Evolutionary conservation across 1,284 basidiomycete species (phyloP), one percentile per base, ranked within the genome.

Genomic region (Erythrobasidium hasegawianum): DNA sequence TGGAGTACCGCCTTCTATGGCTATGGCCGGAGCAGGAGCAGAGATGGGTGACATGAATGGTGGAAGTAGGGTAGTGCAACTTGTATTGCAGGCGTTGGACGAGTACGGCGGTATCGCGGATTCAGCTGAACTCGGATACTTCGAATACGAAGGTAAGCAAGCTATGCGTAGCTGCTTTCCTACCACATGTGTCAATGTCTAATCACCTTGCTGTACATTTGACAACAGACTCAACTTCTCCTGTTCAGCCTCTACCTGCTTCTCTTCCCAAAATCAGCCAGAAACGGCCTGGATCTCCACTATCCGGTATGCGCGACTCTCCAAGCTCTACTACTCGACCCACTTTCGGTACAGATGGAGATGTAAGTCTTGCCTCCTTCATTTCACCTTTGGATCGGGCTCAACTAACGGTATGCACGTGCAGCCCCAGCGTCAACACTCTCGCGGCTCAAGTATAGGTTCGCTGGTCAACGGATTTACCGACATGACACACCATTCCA

Each of bases 391-490:
- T 8, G n/a, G n/a, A 5, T 24, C 43, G 43, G 16, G 7, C 14
- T n/a, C 43, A 24, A 14, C 53, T 20, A 53, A 55, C 38, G 27
- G 41, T 38, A 39, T 53, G 16, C 38, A 52, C 10, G 38, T 38
- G 20, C 40, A 41, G 50, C 52, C 24, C 9, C 41, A 57, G 40
- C 49, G 59, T 43, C 49, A 45, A 11, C 62, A 65, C 54, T 65
- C 62, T 8, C 41, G 62, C 29, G 49, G 49, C 20, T 58, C 62
- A 27, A 57, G 53, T n/a, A 65, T 65, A n/a, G 45, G 55, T 20
- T 65, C 62, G 11, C 62, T 65, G 1, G 62, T 65, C 56, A 65
- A 65, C 29, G 62, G 62, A 3, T 65, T 65, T 47, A 47, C 43
- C 5, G 41, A 65, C 62, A 57, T 65, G 55, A 39, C 55, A 1